Conservation (phyloP, 2,329 filamentous ascomycete species). For the Lasiodiplodia hormozganensis region DNA sequence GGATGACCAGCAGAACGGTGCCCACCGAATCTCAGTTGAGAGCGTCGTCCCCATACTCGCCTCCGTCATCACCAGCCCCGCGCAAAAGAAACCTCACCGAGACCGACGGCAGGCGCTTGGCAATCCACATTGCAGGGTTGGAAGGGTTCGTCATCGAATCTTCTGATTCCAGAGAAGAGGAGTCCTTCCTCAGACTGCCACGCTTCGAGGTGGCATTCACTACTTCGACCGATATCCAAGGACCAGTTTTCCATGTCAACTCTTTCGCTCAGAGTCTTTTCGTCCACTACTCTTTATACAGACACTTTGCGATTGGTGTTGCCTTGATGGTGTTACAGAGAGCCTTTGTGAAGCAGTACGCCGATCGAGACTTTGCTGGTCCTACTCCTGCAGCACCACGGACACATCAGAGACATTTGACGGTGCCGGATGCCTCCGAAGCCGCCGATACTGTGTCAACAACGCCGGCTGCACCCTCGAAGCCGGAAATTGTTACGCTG, state of each 20-base stretch:
- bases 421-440: constrained; percentile 41
- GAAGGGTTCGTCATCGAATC: constrained; percentile 93
- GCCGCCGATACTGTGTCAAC: constrained; percentile 38
- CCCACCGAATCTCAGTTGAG: constrained; percentile 67
- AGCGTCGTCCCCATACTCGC: constrained; percentile 57
- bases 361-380: constrained; percentile 10
- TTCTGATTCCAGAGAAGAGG: constrained; percentile 80
- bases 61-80: constrained; percentile 48
- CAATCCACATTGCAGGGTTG: constrained; percentile 80
- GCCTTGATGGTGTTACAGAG: constrained; percentile 73
- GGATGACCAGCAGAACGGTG: constrained; percentile 71
- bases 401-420: constrained; percentile 36
- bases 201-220: constrained; percentile 86
- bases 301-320: constrained; percentile 88
- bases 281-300: constrained; percentile 89
- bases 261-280: constrained; percentile 80
- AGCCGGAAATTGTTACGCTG: constrained; percentile 74
- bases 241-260: constrained; percentile 86
- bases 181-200: constrained; percentile 86
- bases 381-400: constrained; percentile 33
- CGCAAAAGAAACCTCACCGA: constrained; percentile 59
- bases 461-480: constrained; percentile 35
- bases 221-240: constrained; percentile 84
- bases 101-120: constrained; percentile 81
- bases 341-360: constrained; percentile 46